Evolutionary conservation across 2,329 filamentous ascomycete species (phyloP), one percentile per base, ranked within the genome.

Genomic region (Xylaria sp.): DNA sequence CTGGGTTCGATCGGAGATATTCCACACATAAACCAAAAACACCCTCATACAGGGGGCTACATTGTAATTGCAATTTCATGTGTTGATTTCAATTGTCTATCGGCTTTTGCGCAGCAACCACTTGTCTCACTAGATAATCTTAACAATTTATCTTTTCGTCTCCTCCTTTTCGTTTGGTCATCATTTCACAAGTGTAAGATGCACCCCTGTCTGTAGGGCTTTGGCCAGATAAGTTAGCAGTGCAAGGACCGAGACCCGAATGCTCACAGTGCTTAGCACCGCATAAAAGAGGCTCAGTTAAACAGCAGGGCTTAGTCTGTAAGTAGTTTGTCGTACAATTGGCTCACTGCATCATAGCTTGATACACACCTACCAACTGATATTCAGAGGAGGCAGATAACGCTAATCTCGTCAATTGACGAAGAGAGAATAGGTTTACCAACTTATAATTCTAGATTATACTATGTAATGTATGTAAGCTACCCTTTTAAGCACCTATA

Each of bases 191-290:
- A 17, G 10, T 3, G 2, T 15, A 36, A 11, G 17, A 17, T 5
- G 29, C 22, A 36, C 15, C 49, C 27, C 17, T 3, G 29, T n/a
- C 5, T 4, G 22, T 53, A 53, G 49, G 49, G 49, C 29, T 53
- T 53, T 36, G 29, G n/a, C 29, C 15, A 11, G 15, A 15, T 33
- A 33, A 17, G 17, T 51, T 51, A 31, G 31, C 29, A 11, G 9
- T 36, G 15, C 31, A n/a, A 53, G 50, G n/a, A 36, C 50, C n/a
- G 31, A 53, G 50, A 38, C 50, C 50, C 31, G 50, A 33, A 36
- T 13, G 22, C 20, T 47, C 33, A 47, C 27, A 27, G 27, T 2
- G 5, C 22, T 11, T 22, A 47, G 42, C 42, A 20, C n/a, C 20
- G 5, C 25, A 49, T 5, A 3, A n/a, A 29, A 50, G 25, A n/a